Percentiles rank a stretch among this genome's conserved stretches.
These are phyloP conservation scores for Ochetophila trinervis DNA, from an alignment of 306 rosid species.

Conservation along the genomic window DNA sequence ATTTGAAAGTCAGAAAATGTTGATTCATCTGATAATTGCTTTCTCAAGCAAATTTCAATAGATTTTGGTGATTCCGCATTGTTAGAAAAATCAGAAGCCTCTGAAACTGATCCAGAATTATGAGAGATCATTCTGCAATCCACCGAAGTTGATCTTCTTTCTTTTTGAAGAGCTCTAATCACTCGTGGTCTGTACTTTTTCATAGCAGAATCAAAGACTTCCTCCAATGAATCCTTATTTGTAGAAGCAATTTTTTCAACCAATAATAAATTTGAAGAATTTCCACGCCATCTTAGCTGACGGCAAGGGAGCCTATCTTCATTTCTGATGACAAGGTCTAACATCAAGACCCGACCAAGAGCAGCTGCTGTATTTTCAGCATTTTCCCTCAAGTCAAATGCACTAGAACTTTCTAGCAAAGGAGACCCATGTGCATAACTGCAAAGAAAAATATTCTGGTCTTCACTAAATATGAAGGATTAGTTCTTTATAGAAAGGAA, in stretches of 20 bases:
- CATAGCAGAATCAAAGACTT: conserved; percentile 60
- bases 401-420: conserved; percentile 67
- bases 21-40: conserved; percentile 44
- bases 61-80: conserved; percentile 64
- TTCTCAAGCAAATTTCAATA: conserved; percentile 32
- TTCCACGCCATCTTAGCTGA: conserved; percentile 94
- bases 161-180: conserved; percentile 60
- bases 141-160: conserved; percentile 76
- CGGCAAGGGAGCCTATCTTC: conserved; percentile 98
- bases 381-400: conserved; percentile 61
- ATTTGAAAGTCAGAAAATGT: conserved; percentile 48
- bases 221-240: conserved; percentile 51
- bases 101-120: conserved; percentile 47
- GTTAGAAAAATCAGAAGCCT: conserved; percentile 67
- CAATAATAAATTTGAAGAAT: conserved; percentile 78
- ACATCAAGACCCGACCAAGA: conserved; percentile 83
- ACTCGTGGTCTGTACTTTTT: conserved; percentile 62
- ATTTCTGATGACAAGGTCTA: conserved; percentile 91
- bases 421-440: conserved; percentile 96
- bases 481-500: too few species aligned
- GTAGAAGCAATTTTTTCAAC: conserved; percentile 53
- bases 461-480: conserved; percentile 14
- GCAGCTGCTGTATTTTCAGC: conserved; percentile 71
- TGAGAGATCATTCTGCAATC: conserved; percentile 54
- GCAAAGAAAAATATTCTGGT: conserved; percentile 32